Base-by-base conservation (phyloP, 345 rosid species). In the Rhodamnia argentea region DNA sequence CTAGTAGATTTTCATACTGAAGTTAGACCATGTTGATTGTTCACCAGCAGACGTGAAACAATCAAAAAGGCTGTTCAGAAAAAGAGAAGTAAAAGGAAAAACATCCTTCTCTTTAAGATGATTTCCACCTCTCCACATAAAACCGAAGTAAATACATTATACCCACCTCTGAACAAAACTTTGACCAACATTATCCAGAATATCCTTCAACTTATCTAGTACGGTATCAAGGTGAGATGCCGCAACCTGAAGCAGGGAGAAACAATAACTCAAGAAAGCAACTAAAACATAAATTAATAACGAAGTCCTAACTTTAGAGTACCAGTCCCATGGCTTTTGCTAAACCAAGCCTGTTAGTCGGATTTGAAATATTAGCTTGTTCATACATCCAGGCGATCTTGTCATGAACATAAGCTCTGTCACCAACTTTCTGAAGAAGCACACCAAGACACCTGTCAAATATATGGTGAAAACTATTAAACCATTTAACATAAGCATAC, bases 301-400 rank as follows among this genome's bases (percentile, higher is more conserved):
- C 27, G 15, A 88, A 84, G 58, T 81, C 62, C 52, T 87, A 86
- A 47, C 14, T 85, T 75, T 60, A 83, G 87, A 24, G 57, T 95
- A 97, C 99, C 99, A 97, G 89, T 88, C 99, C 99, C 93, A 97
- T 97, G 86, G 97, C 99, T 91, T 97, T 95, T 84, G 99, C 99
- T 88, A 97, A 89, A 91, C 99, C 99, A 91, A 96, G 98, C 89
- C 98, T 94, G 87, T 97, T 97, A 87, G 92, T 86, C 29, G 98
- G 98, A 92, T 93, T 94, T 85, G 96, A 82, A 60, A 96, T 97
- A 86, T 95, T 93, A 82, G 98, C 94, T 82, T 97, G 98, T 87
- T 89, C 89, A 88, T 96, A 95, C 95, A 97, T 97, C 98, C 93
- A 95, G 85, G 93, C 95, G 88, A 97, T 97, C 93, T 94, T 97